These are phyloP conservation scores for Xylaria curta DNA, from an alignment of 495 filamentous ascomycete species.

Conservation along the genomic window DNA sequence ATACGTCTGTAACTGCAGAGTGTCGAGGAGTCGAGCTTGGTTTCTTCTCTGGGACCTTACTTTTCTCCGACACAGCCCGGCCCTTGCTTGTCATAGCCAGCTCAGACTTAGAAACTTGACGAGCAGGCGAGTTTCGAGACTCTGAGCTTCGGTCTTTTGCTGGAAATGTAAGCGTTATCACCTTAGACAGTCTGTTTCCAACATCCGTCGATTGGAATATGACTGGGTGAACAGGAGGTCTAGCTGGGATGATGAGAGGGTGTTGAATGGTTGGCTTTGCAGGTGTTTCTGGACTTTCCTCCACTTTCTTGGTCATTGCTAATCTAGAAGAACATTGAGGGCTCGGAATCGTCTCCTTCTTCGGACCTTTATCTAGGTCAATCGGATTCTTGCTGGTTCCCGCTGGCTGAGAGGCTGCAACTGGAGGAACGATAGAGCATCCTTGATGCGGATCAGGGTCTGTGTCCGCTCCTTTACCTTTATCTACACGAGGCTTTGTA, in stretches of 20 bases:
- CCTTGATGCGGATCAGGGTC: background rate
- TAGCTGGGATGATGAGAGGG: background rate
- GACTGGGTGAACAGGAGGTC: background rate
- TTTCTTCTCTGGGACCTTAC: background rate
- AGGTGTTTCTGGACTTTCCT: background rate
- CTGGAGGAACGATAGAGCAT: background rate
- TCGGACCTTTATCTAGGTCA: background rate
- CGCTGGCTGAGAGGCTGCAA: background rate
- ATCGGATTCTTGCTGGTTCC: background rate
- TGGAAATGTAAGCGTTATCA: background rate
- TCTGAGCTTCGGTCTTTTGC: background rate
- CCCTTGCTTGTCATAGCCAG: background rate
- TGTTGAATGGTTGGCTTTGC: background rate
- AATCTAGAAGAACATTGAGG: background rate
- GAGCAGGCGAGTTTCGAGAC: background rate
- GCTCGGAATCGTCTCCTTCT: background rate
- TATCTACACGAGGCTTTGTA: background rate
- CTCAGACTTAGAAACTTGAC: background rate
- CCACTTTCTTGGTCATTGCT: background rate
- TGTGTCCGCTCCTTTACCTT: background rate
- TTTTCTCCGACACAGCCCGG: background rate
- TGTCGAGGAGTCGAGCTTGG: background rate
- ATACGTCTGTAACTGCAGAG: background rate
- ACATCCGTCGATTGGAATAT: background rate
- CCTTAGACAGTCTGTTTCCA: background rate